Evolutionary conservation across 345 rosid species (phyloP).

Genomic region (Streptanthus diversifolius): DNA sequence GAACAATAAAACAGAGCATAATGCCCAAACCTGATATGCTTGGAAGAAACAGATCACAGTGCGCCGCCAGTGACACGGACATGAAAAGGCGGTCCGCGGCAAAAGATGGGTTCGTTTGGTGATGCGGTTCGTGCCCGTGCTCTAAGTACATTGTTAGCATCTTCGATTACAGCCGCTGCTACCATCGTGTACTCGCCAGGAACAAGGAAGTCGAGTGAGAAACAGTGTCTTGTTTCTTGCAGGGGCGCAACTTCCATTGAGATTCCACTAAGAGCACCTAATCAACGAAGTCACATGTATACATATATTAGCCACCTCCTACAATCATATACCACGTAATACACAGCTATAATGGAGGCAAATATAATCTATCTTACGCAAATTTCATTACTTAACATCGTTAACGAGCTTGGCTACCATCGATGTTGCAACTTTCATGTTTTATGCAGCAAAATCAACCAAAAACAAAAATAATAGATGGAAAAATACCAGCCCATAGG

Average conservation of each 20-base stretch:
- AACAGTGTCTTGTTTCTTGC: conserved; percentile 63
- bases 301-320: conserved; percentile 3
- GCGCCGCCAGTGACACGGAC: conserved; percentile 67
- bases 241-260: conserved; percentile 73
- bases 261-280: conserved; percentile 79
- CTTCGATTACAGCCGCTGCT: conserved; percentile 84
- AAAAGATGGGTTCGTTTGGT: conserved; percentile 80
- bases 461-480: background rate
- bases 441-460: background rate
- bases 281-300: background rate
- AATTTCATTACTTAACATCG: background rate
- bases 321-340: background rate
- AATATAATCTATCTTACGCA: background rate
- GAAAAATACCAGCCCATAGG: conserved; percentile 77
- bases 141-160: conserved; percentile 78
- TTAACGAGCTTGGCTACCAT: background rate
- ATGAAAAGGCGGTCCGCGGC: conserved; percentile 93
- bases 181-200: conserved; percentile 91
- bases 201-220: conserved; percentile 82
- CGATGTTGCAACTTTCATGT: background rate
- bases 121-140: conserved; percentile 71
- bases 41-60: conserved; percentile 19
- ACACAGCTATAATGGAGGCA: background rate
- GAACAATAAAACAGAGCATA: background rate
- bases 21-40: background rate